A percentile compares a stretch with the other conserved stretches of the same genome.
Evolutionary conservation across 2,329 filamentous ascomycete genomes (phyloP).

Genomic region (Stemphylium beticola): DNA sequence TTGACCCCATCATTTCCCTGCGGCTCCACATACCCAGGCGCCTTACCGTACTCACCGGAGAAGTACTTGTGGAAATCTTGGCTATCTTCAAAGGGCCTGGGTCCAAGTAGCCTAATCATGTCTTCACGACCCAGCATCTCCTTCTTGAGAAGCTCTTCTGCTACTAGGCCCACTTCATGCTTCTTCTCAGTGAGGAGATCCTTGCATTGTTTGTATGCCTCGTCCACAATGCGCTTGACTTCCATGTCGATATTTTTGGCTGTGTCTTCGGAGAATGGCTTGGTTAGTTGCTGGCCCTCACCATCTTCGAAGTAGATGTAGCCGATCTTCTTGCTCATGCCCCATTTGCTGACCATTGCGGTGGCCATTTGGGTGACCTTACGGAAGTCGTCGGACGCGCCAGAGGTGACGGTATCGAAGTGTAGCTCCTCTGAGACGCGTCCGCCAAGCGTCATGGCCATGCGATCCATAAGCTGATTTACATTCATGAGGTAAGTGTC

Average conservation of each 20-base stretch:
- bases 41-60: slow-evolving; percentile 48
- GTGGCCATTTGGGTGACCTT: slow-evolving; percentile 97
- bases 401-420: slow-evolving; percentile 94
- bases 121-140: slow-evolving; percentile 92
- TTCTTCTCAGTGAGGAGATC: slow-evolving; percentile 85
- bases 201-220: slow-evolving; percentile 90
- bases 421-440: slow-evolving; percentile 95
- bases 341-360: slow-evolving; percentile 99
- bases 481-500: slow-evolving; percentile 97
- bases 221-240: slow-evolving; percentile 87
- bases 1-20: slow-evolving; percentile 42
- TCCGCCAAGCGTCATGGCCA: slow-evolving; percentile 98
- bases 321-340: slow-evolving; percentile 94
- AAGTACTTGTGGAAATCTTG: slow-evolving; percentile 97
- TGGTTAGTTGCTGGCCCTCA: slow-evolving; percentile 80
- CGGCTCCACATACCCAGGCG: slow-evolving; percentile 42
- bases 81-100: slow-evolving; percentile 80
- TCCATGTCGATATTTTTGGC: slow-evolving; percentile 91
- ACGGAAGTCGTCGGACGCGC: slow-evolving; percentile 96
- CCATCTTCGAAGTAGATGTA: slow-evolving; percentile 89
- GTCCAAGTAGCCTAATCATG: slow-evolving; percentile 85
- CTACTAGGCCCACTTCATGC: slow-evolving; percentile 83
- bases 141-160: slow-evolving; percentile 90
- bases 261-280: slow-evolving; percentile 95
- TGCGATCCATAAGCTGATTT: slow-evolving; percentile 96